These are phyloP conservation scores for Actinomucor elegans DNA, from an alignment of 371 early-diverging fungal genomes.

Conservation along the genomic window DNA sequence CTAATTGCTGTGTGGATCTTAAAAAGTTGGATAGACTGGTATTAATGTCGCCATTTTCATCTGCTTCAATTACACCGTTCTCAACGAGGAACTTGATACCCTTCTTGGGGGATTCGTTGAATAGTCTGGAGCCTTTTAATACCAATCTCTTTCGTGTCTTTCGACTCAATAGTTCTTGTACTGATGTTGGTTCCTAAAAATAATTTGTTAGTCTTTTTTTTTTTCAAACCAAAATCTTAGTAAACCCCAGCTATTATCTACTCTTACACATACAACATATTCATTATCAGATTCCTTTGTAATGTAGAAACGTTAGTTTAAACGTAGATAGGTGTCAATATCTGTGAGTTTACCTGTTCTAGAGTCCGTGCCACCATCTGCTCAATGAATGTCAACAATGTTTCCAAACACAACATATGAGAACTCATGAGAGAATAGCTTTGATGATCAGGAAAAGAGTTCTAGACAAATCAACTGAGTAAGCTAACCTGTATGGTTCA, in stretches of 20 bases:
- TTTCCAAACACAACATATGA: slow-evolving; percentile 77
- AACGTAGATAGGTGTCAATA: too few species aligned
- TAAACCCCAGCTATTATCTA: not conserved
- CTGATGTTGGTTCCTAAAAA: slow-evolving; percentile 29
- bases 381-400: slow-evolving; percentile 73
- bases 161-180: slow-evolving; percentile 33
- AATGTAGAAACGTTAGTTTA: not conserved
- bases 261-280: slow-evolving; percentile 26
- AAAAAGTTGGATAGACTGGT: slow-evolving; percentile 72
- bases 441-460: slow-evolving; percentile 74
- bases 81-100: slow-evolving; percentile 73
- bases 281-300: slow-evolving; percentile 9
- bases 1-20: slow-evolving; percentile 69
- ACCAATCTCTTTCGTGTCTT: slow-evolving; percentile 71
- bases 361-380: slow-evolving; percentile 75
- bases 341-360: slow-evolving; percentile 20
- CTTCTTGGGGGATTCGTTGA: slow-evolving; percentile 85
- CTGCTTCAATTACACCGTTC: slow-evolving; percentile 47
- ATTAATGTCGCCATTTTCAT: slow-evolving; percentile 51
- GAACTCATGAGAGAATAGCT: slow-evolving; percentile 62
- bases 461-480: slow-evolving; percentile 30
- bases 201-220: not conserved
- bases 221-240: not conserved
- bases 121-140: slow-evolving; percentile 74
- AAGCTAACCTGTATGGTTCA: too few species aligned